Percentiles rank a stretch among this genome's conserved stretches.
These are phyloP conservation scores for Starmera quercuum DNA, from an alignment of 805 yeast genomes.

Conservation along the genomic window DNA sequence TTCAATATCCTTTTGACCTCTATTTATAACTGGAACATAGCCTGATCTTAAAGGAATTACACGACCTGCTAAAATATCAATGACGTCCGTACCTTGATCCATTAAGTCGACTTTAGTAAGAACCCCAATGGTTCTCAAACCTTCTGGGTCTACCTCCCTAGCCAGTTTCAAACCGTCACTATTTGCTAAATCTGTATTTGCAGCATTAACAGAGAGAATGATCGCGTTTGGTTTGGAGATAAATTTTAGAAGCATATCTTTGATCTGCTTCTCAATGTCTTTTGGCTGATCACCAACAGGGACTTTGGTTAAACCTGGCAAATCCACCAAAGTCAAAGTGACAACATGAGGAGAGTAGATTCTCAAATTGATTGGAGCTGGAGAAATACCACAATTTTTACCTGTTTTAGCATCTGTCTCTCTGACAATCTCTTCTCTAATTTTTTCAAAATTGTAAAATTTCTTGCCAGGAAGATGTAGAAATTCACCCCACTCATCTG, in stretches of 20 bases:
- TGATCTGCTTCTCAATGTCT: conserved; percentile 91
- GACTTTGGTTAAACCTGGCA: conserved; percentile 96
- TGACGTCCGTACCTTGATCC: conserved; percentile 97
- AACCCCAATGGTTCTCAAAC: conserved; percentile 92
- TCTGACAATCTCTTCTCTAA: conserved; percentile 81
- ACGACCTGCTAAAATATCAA: conserved; percentile 91
- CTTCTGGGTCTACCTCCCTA: conserved; percentile 96
- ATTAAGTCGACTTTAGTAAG: conserved; percentile 92
- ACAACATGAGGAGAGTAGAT: conserved; percentile 91
- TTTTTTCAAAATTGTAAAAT: conserved; percentile 81
- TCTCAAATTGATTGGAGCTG: conserved; percentile 88
- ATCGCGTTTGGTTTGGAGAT: conserved; percentile 95
- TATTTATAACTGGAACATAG: conserved; percentile 92
- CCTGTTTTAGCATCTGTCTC: conserved; percentile 86
- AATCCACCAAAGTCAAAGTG: conserved; percentile 88
- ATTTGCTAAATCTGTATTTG: conserved; percentile 95
- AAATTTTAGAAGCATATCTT: conserved; percentile 87
- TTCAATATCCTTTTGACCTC: conserved; percentile 97
- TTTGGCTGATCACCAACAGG: conserved; percentile 99
- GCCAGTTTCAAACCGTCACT: conserved; percentile 95
- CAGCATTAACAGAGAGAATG: conserved; percentile 89
- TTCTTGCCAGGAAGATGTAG: conserved; percentile 85
- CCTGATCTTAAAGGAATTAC: conserved; percentile 94
- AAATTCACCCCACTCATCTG: conserved; percentile 96
- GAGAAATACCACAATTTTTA: conserved; percentile 80